These are phyloP conservation scores for Lenzites betulinus DNA, from an alignment of 768 basidiomycete species.

Conservation along the genomic window DNA sequence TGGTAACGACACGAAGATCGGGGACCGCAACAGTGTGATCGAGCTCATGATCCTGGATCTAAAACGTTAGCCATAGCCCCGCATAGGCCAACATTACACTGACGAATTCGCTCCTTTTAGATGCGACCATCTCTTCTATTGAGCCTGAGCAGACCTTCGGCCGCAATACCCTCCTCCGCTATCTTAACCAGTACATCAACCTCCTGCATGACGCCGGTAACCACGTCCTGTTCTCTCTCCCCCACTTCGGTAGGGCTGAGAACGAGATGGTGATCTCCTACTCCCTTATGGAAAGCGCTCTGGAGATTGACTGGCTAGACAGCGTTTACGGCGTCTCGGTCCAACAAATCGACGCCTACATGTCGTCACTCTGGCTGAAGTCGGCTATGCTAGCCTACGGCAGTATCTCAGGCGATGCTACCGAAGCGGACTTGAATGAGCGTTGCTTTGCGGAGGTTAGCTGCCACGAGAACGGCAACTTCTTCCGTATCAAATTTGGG, in stretches of 20 bases:
- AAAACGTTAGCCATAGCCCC: slow-evolving; percentile 11
- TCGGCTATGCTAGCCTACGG: neutral
- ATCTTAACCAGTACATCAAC: slow-evolving; percentile 26
- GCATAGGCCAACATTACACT: neutral
- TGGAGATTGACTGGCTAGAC: neutral
- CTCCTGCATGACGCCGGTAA: slow-evolving; percentile 26
- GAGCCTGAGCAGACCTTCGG: neutral
- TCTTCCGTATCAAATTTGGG: slow-evolving; percentile 28
- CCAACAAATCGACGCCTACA: neutral
- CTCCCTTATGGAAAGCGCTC: neutral
- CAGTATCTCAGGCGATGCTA: neutral
- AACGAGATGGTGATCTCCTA: neutral
- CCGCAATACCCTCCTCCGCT: slow-evolving; percentile 6
- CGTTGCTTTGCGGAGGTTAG: slow-evolving; percentile 26
- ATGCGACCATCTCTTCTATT: neutral
- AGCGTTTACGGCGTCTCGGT: neutral
- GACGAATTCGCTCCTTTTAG: neutral
- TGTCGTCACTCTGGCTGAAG: neutral
- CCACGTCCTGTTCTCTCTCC: slow-evolving; percentile 32
- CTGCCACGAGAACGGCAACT: slow-evolving; percentile 15
- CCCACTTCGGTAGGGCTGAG: slow-evolving; percentile 6
- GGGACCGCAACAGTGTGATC: slow-evolving; percentile 24
- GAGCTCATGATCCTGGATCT: slow-evolving; percentile 23
- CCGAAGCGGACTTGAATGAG: neutral
- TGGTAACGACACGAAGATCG: slow-evolving; percentile 27